These are phyloP conservation scores for Zelonia costaricensis DNA, from an alignment of 208 protist genomes.

Conservation along the genomic window DNA sequence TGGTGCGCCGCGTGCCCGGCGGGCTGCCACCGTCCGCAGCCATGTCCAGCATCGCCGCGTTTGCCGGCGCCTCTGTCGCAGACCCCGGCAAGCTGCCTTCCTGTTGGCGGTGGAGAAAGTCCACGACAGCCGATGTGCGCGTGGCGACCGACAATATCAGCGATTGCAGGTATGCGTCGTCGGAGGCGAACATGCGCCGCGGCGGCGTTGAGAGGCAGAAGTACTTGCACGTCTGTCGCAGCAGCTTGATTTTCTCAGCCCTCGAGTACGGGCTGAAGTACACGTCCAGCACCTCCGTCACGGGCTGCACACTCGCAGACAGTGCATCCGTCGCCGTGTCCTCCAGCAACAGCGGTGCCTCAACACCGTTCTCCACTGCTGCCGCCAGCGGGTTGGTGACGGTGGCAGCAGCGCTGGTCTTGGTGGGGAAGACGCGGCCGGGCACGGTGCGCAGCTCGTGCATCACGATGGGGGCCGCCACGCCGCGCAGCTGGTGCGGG, in stretches of 20 bases:
- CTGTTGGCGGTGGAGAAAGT: conserved; percentile 20
- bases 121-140: conserved; percentile 31
- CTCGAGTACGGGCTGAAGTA: conserved; percentile 31
- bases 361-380: conserved; percentile 5
- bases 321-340: not conserved
- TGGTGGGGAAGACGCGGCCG: conserved; percentile 28
- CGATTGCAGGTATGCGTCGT: conserved; percentile 22
- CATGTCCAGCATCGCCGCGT: not conserved
- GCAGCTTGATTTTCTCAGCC: conserved; percentile 26
- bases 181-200: conserved; percentile 12
- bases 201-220: conserved; percentile 18
- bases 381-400: conserved; percentile 15
- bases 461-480: conserved; percentile 53
- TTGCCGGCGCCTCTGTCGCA: not conserved
- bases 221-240: conserved; percentile 29
- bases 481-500: conserved; percentile 48
- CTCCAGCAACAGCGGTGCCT: not conserved
- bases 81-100: not conserved
- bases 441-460: conserved; percentile 57
- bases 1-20: not conserved
- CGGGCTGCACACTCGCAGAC: not conserved
- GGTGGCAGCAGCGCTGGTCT: not conserved
- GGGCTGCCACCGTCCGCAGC: not conserved
- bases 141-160: conserved; percentile 15
- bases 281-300: conserved; percentile 28